Conservation (phyloP, 176 grass and related monocot genomes). For the Eragrostis curvula region DNA sequence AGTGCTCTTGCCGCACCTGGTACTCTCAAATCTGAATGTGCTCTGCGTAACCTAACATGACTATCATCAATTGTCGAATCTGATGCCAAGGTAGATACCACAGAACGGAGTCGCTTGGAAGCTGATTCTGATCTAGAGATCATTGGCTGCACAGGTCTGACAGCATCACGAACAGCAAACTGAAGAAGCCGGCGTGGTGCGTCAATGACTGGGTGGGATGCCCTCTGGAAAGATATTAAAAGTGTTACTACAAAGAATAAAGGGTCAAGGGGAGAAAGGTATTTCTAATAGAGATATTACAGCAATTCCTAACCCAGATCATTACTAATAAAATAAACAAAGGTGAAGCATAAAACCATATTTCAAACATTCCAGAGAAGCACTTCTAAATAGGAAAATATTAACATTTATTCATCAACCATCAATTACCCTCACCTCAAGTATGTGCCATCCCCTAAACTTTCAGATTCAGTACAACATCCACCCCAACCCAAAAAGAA, state of each 20-base stretch:
- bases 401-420: neutral
- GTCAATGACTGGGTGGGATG: constrained; percentile 46
- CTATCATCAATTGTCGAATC: constrained; percentile 49
- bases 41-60: constrained; percentile 55
- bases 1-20: constrained; percentile 60
- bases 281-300: neutral
- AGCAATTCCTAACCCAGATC: constrained; percentile 8
- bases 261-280: neutral
- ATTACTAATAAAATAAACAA: neutral
- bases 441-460: neutral
- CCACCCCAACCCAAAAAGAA: neutral
- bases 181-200: constrained; percentile 93
- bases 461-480: neutral
- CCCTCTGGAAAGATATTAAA: constrained; percentile 35
- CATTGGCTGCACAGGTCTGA: constrained; percentile 63
- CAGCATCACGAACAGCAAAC: constrained; percentile 97
- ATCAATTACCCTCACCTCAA: neutral
- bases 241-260: constrained; percentile 28
- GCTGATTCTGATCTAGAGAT: constrained; percentile 51
- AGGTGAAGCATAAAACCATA: neutral
- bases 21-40: constrained; percentile 46
- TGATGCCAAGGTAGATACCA: constrained; percentile 64
- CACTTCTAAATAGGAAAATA: neutral
- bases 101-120: constrained; percentile 76
- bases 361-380: neutral